A percentile compares a stretch with the other conserved stretches of the same genome.
phyloP scores from a whole-genome alignment of 2,329 filamentous ascomycete genomes.

The Monosporascus sp. region DNA sequence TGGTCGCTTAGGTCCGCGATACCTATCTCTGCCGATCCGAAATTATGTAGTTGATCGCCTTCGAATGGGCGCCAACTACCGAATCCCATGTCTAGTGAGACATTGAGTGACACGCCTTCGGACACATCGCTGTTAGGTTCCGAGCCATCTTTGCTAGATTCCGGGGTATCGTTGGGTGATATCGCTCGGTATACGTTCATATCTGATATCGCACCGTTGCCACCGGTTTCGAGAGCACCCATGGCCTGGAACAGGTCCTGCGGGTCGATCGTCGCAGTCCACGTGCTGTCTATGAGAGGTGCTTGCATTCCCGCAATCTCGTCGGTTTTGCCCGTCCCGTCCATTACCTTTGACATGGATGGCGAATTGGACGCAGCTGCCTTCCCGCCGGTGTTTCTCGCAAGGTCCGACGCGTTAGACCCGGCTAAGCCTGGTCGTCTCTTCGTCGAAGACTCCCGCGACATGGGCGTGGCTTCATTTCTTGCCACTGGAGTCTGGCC shows the following conservation, averaged over 20 bases:
- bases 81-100: conserved; percentile 30
- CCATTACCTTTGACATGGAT: conserved; percentile 13
- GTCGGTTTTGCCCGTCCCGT: conserved; percentile 18
- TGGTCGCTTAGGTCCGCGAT: conserved; percentile 12
- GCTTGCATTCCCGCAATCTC: conserved; percentile 13
- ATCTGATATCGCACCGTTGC: conserved; percentile 45
- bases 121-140: conserved; percentile 59
- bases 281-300: conserved; percentile 16
- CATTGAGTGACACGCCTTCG: conserved; percentile 48
- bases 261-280: conserved; percentile 47
- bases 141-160: conserved; percentile 58
- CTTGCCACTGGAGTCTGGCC: conserved; percentile 40
- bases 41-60: conserved; percentile 36
- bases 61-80: conserved; percentile 48
- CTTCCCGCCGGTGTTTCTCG: conserved; percentile 18
- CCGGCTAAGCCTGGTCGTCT: conserved; percentile 41
- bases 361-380: conserved; percentile 16
- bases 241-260: conserved; percentile 41
- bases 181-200: conserved; percentile 48
- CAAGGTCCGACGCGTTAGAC: conserved; percentile 31
- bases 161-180: conserved; percentile 59
- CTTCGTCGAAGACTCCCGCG: conserved; percentile 46
- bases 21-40: conserved; percentile 31
- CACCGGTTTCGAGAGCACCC: conserved; percentile 33
- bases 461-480: conserved; percentile 42